These are phyloP conservation scores for Lotmaria passim DNA, from an alignment of 208 protist genomes.

Conservation along the genomic window DNA sequence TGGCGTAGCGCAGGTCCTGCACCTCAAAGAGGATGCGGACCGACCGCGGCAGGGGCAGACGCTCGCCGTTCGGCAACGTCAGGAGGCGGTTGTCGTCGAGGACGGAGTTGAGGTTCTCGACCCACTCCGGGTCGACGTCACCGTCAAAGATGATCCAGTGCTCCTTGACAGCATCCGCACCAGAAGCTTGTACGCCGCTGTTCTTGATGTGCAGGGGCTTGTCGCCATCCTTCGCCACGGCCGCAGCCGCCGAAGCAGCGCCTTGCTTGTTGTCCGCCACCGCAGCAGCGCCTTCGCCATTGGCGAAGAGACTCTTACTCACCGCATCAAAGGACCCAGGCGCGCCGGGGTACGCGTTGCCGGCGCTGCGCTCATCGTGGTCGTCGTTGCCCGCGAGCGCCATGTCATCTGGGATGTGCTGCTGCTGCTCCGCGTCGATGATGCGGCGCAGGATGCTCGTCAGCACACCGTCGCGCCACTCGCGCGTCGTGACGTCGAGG, in stretches of 20 bases:
- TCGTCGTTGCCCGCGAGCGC: constrained; percentile 22
- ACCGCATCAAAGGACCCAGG: not conserved
- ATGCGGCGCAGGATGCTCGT: constrained; percentile 97
- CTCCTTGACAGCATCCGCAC: constrained; percentile 39
- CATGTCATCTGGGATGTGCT: constrained; percentile 51
- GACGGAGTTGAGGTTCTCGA: constrained; percentile 99
- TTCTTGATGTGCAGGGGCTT: constrained; percentile 4
- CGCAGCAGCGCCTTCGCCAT: not conserved
- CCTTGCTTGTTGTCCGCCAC: not conserved
- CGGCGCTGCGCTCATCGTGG: not conserved
- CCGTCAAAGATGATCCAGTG: constrained; percentile 99
- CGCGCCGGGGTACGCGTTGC: not conserved
- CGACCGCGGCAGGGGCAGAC: constrained; percentile 96
- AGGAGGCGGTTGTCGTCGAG: constrained; percentile 99
- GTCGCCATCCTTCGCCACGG: not conserved
- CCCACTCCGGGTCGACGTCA: constrained; percentile 99
- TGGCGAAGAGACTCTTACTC: not conserved
- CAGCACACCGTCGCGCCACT: constrained; percentile 99
- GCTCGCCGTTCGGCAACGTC: constrained; percentile 99
- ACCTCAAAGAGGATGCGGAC: constrained; percentile 99
- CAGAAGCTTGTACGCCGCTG: not conserved
- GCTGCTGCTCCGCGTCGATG: constrained; percentile 89
- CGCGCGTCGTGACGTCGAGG: constrained; percentile 97
- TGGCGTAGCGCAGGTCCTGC: constrained; percentile 96
- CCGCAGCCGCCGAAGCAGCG: too few relatives aligned